These are phyloP conservation scores for Salvia rosmarinus DNA, from an alignment of 257 asterid species.

Conservation along the genomic window DNA sequence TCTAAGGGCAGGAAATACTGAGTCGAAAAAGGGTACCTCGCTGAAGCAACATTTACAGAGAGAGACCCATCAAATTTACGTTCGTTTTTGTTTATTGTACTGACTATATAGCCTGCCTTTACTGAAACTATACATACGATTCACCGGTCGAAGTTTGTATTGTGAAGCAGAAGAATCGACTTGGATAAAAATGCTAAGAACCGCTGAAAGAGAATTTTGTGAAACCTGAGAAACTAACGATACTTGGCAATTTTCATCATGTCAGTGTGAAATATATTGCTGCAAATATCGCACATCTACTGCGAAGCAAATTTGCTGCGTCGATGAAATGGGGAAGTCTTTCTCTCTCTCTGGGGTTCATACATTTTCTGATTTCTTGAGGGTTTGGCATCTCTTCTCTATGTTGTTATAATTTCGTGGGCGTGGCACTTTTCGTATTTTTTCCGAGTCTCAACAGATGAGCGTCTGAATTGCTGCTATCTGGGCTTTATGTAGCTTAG, in stretches of 20 bases:
- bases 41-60: conserved; percentile 36
- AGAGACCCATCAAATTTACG: conserved; percentile 22
- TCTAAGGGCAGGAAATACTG: conserved; percentile 84
- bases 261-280: conserved; percentile 15
- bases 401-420: conserved; percentile 18
- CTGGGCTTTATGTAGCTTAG: background rate
- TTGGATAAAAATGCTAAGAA: conserved; percentile 11
- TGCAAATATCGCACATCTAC: conserved; percentile 20
- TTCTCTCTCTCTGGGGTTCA: background rate
- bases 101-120: conserved; percentile 35
- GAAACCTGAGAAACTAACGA: conserved; percentile 27
- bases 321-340: background rate
- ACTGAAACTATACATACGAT: conserved; percentile 37
- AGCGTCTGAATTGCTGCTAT: conserved; percentile 16
- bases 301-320: background rate
- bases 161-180: conserved; percentile 39
- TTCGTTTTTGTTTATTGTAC: conserved; percentile 42
- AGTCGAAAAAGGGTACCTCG: conserved; percentile 83
- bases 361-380: conserved; percentile 33
- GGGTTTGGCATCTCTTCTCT: conserved; percentile 4
- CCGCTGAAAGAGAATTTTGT: conserved; percentile 34
- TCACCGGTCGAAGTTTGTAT: conserved; percentile 40
- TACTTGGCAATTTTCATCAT: background rate
- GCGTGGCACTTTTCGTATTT: background rate
- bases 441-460: conserved; percentile 10